Conservation (phyloP, 139 green algal genomes). For the Closterium sp. region DNA sequence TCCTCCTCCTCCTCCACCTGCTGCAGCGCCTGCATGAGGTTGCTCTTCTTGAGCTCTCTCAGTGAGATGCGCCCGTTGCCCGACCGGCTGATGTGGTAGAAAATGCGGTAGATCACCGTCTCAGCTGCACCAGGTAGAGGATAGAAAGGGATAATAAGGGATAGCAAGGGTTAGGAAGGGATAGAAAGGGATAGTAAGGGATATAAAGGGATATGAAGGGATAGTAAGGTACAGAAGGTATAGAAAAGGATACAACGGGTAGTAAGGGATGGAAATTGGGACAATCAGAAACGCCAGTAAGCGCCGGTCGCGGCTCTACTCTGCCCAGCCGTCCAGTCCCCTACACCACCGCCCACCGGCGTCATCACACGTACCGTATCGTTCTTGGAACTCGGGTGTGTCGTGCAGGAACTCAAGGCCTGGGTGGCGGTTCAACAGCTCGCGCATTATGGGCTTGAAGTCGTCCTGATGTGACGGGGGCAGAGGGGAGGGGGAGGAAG, state of each 20-base stretch:
- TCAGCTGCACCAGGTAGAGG: slow-evolving; percentile 66
- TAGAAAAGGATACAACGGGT: too few species aligned
- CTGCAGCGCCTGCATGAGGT: slow-evolving; percentile 81
- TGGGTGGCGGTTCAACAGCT: slow-evolving; percentile 85
- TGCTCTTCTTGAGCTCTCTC: slow-evolving; percentile 80
- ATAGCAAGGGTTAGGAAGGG: too few species aligned
- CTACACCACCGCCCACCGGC: not conserved
- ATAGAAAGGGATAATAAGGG: not conserved
- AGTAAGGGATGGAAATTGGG: not conserved
- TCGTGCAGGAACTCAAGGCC: slow-evolving; percentile 96
- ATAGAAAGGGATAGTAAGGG: too few species aligned
- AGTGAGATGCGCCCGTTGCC: slow-evolving; percentile 75
- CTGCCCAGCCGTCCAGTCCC: not conserved
- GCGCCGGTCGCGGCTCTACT: not conserved
- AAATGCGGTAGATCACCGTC: slow-evolving; percentile 96
- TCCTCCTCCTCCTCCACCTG: slow-evolving; percentile 86
- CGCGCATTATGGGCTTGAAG: slow-evolving; percentile 78
- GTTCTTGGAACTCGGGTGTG: slow-evolving; percentile 95
- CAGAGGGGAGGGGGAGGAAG: slow-evolving; percentile 14
- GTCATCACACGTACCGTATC: slow-evolving; percentile 66
- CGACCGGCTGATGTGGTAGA: slow-evolving; percentile 86
- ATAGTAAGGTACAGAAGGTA: too few species aligned
- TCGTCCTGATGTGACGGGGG: slow-evolving; percentile 67
- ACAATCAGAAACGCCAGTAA: not conserved
- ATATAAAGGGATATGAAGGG: not conserved